A percentile compares a stretch with the other conserved stretches of the same genome.
phyloP scores from a whole-genome alignment of 2,329 filamentous ascomycete genomes.

The Pseudogymnoascus sp. region DNA sequence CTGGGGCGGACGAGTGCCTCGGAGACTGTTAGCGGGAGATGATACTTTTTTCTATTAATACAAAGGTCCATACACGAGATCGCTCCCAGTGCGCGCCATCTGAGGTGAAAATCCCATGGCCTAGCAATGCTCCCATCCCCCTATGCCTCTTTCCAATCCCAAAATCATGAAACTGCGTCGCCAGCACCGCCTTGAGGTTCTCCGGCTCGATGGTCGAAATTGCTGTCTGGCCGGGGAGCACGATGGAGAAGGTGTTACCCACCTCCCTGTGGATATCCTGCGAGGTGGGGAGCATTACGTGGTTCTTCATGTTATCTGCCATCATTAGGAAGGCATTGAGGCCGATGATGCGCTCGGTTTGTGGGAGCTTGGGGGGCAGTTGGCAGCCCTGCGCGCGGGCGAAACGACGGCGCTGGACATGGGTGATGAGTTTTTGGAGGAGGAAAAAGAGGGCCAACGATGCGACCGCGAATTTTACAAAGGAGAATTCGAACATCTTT shows the following conservation, averaged over 20 bases:
- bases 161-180: conserved; percentile 46
- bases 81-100: conserved; percentile 26
- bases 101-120: conserved; percentile 27
- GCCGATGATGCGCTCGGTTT: conserved; percentile 27
- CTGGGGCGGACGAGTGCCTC: conserved; percentile 43
- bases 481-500: not conserved
- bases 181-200: conserved; percentile 50
- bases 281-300: not conserved
- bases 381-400: conserved; percentile 25
- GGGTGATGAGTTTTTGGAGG: not conserved
- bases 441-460: not conserved
- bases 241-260: not conserved
- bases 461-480: not conserved
- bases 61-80: not conserved
- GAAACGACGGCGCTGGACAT: conserved; percentile 13
- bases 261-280: not conserved
- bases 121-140: conserved; percentile 31
- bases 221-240: not conserved
- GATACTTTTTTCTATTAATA: not conserved
- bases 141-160: conserved; percentile 38
- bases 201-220: conserved; percentile 23
- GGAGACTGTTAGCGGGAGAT: conserved; percentile 19
- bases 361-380: conserved; percentile 19
- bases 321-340: conserved; percentile 19
- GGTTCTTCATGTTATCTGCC: not conserved